Conservation (phyloP, 192 early-diverging fungal species). For the Radiomyces spectabilis region DNA sequence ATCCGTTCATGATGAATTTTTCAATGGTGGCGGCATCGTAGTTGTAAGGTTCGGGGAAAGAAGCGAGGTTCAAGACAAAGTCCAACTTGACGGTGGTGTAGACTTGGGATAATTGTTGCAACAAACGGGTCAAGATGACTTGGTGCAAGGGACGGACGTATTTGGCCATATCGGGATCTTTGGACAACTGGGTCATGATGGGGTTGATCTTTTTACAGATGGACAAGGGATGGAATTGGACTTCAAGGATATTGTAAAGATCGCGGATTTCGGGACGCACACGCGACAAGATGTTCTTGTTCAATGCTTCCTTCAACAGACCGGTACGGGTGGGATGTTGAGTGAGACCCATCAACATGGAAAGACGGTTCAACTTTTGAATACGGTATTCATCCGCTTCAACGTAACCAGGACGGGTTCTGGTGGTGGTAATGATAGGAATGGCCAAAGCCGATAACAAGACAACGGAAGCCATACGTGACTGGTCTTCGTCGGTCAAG, state of each 20-base stretch:
- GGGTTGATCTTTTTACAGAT: conserved; percentile 97
- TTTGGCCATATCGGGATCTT: conserved; percentile 71
- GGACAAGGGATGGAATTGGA: conserved; percentile 97
- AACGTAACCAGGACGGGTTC: conserved; percentile 60
- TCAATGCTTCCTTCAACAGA: conserved; percentile 85
- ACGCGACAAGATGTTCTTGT: conserved; percentile 77
- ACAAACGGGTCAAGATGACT: conserved; percentile 92
- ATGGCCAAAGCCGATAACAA: conserved; percentile 92
- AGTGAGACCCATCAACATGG: conserved; percentile 80
- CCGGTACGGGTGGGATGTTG: conserved; percentile 80
- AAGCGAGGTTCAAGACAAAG: conserved; percentile 80
- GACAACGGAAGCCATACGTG: conserved; percentile 85
- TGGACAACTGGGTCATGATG: conserved; percentile 65
- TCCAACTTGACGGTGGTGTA: conserved; percentile 97
- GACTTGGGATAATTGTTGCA: conserved; percentile 98
- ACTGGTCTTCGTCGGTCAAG: conserved; percentile 79
- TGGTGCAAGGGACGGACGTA: conserved; percentile 93
- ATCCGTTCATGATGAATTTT: conserved; percentile 98
- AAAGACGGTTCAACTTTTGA: conserved; percentile 70
- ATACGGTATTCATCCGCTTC: conserved; percentile 74
- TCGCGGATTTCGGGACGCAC: conserved; percentile 86
- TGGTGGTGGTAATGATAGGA: conserved; percentile 87
- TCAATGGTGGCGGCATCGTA: conserved; percentile 86
- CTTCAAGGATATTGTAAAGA: conserved; percentile 93
- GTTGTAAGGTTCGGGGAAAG: conserved; percentile 81